A percentile compares a stretch with the other conserved stretches of the same genome.
These are phyloP conservation scores for Brasenia schreberi DNA, from an alignment of 164 flowering plant genomes.

Conservation along the genomic window DNA sequence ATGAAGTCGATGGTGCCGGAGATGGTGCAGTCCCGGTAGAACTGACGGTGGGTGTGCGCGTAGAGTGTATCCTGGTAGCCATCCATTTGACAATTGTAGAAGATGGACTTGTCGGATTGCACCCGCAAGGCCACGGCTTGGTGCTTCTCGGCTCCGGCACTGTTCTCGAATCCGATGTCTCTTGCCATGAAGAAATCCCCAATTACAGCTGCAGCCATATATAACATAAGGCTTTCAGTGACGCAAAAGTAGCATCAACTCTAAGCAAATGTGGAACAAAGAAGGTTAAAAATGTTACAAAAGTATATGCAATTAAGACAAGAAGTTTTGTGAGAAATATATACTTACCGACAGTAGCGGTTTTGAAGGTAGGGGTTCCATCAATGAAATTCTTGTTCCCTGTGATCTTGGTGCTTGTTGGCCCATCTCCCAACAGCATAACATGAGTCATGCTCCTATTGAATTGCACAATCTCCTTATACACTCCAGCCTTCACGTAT, in stretches of 20 bases:
- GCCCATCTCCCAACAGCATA: slow-evolving; percentile 70
- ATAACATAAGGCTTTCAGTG: no score
- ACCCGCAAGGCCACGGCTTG: slow-evolving; percentile 74
- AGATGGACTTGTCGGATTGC: slow-evolving; percentile 32
- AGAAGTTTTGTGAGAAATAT: not conserved
- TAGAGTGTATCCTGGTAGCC: slow-evolving; percentile 74
- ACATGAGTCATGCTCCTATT: slow-evolving; percentile 26
- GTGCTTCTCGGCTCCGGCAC: slow-evolving; percentile 52
- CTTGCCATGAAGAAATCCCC: slow-evolving; percentile 54
- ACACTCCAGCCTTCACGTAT: slow-evolving; percentile 55
- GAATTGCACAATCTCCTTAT: slow-evolving; percentile 40
- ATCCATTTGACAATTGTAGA: slow-evolving; percentile 62
- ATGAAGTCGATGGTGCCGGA: slow-evolving; percentile 71
- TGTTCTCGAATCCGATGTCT: slow-evolving; percentile 72
- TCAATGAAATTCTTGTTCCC: slow-evolving; percentile 37
- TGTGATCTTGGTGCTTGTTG: slow-evolving; percentile 54
- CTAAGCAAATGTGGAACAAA: no score
- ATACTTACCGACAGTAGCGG: slow-evolving; percentile 59
- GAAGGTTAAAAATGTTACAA: no score
- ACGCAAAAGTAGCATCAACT: no score
- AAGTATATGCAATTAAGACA: no score
- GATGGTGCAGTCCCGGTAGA: slow-evolving; percentile 71
- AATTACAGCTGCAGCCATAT: slow-evolving; percentile 21
- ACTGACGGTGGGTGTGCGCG: slow-evolving; percentile 54
- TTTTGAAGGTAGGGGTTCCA: slow-evolving; percentile 37